phyloP scores from a whole-genome alignment of 2,329 filamentous ascomycete genomes.

The Phoma sp. region DNA sequence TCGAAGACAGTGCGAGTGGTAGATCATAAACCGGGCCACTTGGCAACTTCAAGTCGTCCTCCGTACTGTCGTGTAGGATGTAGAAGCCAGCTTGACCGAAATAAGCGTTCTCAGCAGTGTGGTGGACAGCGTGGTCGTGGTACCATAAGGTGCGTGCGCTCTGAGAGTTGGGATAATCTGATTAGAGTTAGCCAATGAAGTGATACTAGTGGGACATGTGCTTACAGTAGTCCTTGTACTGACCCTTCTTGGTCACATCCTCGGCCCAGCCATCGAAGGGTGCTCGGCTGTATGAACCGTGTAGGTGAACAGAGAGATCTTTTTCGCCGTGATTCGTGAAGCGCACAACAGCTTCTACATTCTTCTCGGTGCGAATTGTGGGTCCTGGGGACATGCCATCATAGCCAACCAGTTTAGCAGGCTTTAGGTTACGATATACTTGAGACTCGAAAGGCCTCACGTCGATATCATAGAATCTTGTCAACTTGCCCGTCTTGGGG shows the following conservation, averaged over 20 bases:
- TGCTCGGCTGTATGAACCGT: conserved; percentile 57
- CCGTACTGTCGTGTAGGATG: conserved; percentile 59
- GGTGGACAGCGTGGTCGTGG: conserved; percentile 51
- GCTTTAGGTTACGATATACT: conserved; percentile 52
- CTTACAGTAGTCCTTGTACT: conserved; percentile 57
- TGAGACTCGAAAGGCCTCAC: conserved; percentile 53
- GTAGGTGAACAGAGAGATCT: conserved; percentile 61
- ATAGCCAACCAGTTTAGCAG: conserved; percentile 57
- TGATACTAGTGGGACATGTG: neutral
- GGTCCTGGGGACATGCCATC: conserved; percentile 64
- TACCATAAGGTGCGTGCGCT: conserved; percentile 64
- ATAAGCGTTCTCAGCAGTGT: conserved; percentile 64
- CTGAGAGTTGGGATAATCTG: conserved; percentile 63
- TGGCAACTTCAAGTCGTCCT: conserved; percentile 59
- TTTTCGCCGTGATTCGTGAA: conserved; percentile 59
- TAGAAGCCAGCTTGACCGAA: conserved; percentile 65
- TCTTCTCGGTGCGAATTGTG: conserved; percentile 57
- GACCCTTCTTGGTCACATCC: conserved; percentile 56
- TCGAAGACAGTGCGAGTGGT: conserved; percentile 59
- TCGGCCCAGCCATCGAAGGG: conserved; percentile 63
- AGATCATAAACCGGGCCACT: conserved; percentile 59
- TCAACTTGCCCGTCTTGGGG: conserved; percentile 44
- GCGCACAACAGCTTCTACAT: conserved; percentile 60
- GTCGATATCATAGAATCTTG: conserved; percentile 57
- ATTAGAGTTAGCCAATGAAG: neutral